A percentile compares a stretch with the other conserved stretches of the same genome.
phyloP scores from a whole-genome alignment of 495 filamentous ascomycete genomes.

The Amorphotheca resinae region DNA sequence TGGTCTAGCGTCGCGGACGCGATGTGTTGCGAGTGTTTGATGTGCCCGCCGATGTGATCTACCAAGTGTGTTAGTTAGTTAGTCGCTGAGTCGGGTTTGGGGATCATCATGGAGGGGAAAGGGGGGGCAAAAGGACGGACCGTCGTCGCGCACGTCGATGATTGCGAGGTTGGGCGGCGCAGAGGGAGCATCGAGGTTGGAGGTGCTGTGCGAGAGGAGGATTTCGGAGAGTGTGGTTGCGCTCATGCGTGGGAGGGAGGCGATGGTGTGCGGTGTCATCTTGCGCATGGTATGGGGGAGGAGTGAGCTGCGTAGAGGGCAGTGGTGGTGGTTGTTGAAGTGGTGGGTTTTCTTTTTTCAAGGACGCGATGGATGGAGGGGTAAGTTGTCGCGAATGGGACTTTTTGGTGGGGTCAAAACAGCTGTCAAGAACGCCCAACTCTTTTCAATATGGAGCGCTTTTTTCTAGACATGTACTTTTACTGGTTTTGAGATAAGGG shows the following conservation, averaged over 20 bases:
- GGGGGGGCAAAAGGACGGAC: conserved; percentile 25
- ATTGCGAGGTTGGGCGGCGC: conserved; percentile 45
- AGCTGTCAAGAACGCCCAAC: too few relatives aligned
- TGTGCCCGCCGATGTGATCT: conserved; percentile 94
- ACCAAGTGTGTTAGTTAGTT: neutral
- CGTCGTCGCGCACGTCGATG: conserved; percentile 81
- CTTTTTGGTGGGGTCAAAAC: too few relatives aligned
- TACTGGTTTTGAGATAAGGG: too few relatives aligned
- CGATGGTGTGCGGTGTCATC: conserved; percentile 47
- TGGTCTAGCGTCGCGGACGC: conserved; percentile 62
- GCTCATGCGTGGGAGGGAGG: conserved; percentile 50
- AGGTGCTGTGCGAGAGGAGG: conserved; percentile 28
- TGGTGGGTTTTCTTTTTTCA: too few relatives aligned
- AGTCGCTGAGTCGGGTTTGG: neutral
- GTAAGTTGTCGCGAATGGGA: too few relatives aligned
- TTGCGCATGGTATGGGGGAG: too few relatives aligned
- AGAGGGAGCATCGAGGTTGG: conserved; percentile 21
- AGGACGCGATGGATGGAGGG: neutral
- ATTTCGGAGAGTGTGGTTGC: conserved; percentile 47
- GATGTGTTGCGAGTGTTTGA: conserved; percentile 59
- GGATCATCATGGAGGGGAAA: neutral
- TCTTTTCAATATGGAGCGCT: too few relatives aligned
- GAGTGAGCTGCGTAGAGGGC: too few relatives aligned
- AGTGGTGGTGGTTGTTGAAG: too few relatives aligned
- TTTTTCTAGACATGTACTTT: too few relatives aligned